These are phyloP conservation scores for Diaporthe citriasiana DNA, from an alignment of 2,329 filamentous ascomycete genomes.

Conservation along the genomic window DNA sequence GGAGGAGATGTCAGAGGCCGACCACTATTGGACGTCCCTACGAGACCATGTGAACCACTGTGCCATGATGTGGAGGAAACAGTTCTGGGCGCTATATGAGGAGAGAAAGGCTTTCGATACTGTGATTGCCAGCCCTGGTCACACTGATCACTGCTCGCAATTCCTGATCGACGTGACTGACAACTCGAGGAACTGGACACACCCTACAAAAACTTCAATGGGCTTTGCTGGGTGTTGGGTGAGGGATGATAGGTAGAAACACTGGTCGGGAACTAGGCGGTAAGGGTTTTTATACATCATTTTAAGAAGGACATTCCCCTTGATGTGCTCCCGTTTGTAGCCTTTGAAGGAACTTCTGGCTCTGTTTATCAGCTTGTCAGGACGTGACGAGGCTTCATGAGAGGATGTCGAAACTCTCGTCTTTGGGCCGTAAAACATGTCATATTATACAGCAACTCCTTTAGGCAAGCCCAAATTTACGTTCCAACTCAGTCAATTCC, in stretches of 20 bases:
- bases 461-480: background rate
- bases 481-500: too few relatives aligned
- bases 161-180: conserved; percentile 48
- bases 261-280: too few relatives aligned
- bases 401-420: background rate
- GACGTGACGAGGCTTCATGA: background rate
- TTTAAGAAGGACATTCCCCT: too few relatives aligned
- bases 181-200: conserved; percentile 38
- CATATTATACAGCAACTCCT: too few relatives aligned
- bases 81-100: conserved; percentile 47
- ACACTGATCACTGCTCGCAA: conserved; percentile 49
- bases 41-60: conserved; percentile 50
- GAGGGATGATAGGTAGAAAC: conserved; percentile 23
- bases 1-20: conserved; percentile 45
- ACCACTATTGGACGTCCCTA: conserved; percentile 46
- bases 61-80: conserved; percentile 48
- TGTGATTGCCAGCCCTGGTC: conserved; percentile 45
- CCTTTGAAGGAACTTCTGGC: background rate
- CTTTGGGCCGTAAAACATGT: background rate
- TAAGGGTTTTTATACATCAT: too few relatives aligned
- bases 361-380: background rate
- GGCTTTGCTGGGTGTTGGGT: conserved; percentile 39
- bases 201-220: conserved; percentile 42
- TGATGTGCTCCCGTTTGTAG: background rate
- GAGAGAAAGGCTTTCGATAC: conserved; percentile 44